Conservation (phyloP, 2,329 filamentous ascomycete genomes). For the Botryosphaeria agaves region DNA sequence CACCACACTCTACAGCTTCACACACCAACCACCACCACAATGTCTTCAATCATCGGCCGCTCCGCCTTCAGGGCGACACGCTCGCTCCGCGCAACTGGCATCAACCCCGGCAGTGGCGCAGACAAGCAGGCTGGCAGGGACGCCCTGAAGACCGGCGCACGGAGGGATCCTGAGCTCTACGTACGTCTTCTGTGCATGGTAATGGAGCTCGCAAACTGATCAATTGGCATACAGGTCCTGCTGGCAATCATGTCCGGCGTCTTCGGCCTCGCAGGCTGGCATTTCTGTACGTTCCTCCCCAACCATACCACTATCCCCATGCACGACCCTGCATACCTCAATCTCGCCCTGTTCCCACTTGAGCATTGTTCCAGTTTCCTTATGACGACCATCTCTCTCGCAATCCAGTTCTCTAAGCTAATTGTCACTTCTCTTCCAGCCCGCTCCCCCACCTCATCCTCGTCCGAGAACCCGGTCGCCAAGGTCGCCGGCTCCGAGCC, state of each 20-base stretch:
- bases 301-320: no score
- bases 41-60: conserved; percentile 29
- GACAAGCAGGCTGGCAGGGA: conserved; percentile 18
- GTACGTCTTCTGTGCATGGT: conserved; percentile 27
- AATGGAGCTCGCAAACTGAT: conserved; percentile 1
- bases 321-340: conserved; percentile 3
- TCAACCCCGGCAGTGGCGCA: conserved; percentile 19
- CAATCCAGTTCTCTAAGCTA: no score
- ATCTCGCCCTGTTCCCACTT: neutral
- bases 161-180: conserved; percentile 58
- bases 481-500: conserved; percentile 70
- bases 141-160: conserved; percentile 44
- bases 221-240: conserved; percentile 47
- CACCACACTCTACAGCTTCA: conserved; percentile 3
- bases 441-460: conserved; percentile 68
- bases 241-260: conserved; percentile 79
- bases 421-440: no score
- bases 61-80: conserved; percentile 27
- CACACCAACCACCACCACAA: conserved; percentile 11
- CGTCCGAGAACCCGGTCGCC: conserved; percentile 61
- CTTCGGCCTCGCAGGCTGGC: conserved; percentile 77
- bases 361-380: neutral
- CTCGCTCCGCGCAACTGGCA: conserved; percentile 22
- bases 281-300: conserved; percentile 70
- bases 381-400: conserved; percentile 17